Percentiles rank a stretch among this genome's conserved stretches.
Evolutionary conservation across 2,329 filamentous ascomycete species (phyloP).

Genomic region (Stagonosporopsis vannaccii): DNA sequence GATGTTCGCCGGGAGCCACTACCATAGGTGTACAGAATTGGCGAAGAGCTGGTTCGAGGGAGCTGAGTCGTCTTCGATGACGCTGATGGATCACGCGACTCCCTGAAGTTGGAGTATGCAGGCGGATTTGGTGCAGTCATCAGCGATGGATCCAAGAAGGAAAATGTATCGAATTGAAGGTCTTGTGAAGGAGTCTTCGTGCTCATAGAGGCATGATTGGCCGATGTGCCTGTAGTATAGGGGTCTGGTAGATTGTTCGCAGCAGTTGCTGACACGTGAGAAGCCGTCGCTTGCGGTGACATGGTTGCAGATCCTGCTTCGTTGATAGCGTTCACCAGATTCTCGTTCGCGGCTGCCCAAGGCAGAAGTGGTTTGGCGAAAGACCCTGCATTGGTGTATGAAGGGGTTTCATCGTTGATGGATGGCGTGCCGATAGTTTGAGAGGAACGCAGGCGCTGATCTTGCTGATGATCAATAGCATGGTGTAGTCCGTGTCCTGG

Average conservation of each 20-base stretch:
- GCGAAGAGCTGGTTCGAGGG: conserved; percentile 3
- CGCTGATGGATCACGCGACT: conserved; percentile 21
- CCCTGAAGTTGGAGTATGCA: conserved; percentile 25
- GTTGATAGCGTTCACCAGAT: conserved; percentile 16
- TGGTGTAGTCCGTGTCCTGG: conserved; percentile 35
- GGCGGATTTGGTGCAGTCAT: conserved; percentile 28
- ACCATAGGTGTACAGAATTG: conserved; percentile 4
- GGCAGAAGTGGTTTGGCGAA: conserved; percentile 32
- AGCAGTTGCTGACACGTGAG: conserved; percentile 15
- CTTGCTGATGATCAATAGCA: conserved; percentile 42
- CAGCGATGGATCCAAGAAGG: conserved; percentile 26
- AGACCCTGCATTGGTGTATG: conserved; percentile 6
- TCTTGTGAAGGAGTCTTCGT: conserved; percentile 21
- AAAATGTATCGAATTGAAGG: conserved; percentile 36
- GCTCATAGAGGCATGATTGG: conserved; percentile 5
- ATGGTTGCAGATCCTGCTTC: conserved; percentile 22
- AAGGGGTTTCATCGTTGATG: conserved; percentile 1
- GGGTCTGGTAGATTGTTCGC: conserved; percentile 16
- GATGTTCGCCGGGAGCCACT: background rate
- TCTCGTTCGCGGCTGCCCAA: conserved; percentile 25
- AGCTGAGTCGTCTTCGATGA: background rate
- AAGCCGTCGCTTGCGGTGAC: conserved; percentile 6
- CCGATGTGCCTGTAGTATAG: conserved; percentile 4
- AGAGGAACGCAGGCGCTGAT: conserved; percentile 37
- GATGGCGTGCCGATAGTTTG: conserved; percentile 27